These are phyloP conservation scores for Psidium guajava DNA, from an alignment of 345 rosid species.

Conservation along the genomic window DNA sequence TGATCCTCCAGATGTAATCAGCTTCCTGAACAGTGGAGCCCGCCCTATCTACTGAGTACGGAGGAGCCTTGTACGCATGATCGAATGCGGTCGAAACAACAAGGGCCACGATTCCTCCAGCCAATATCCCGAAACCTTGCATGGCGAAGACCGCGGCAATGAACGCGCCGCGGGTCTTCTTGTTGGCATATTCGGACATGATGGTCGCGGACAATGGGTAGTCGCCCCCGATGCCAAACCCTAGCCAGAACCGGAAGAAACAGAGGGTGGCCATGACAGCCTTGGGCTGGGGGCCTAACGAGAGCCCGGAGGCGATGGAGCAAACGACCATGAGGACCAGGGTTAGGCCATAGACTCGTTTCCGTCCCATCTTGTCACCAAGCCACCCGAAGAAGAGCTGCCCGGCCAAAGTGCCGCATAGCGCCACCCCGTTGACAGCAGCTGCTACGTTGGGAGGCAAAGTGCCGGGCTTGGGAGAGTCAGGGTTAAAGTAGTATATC, in stretches of 20 bases:
- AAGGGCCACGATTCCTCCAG: conserved; percentile 52
- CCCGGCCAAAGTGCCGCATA: conserved; percentile 63
- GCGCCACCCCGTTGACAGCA: conserved; percentile 69
- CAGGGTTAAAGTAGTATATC: conserved; percentile 37
- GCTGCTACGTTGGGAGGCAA: conserved; percentile 39
- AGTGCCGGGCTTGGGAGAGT: conserved; percentile 30
- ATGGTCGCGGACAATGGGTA: conserved; percentile 90
- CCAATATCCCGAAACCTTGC: conserved; percentile 80
- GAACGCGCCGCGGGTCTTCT: conserved; percentile 66
- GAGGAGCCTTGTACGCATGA: neutral
- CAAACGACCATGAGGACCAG: conserved; percentile 52
- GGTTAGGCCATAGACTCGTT: conserved; percentile 61
- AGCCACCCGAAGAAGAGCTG: conserved; percentile 87
- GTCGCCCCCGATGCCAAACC: conserved; percentile 90
- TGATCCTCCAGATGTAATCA: conserved; percentile 29
- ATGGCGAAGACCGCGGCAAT: conserved; percentile 71
- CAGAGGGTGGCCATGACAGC: conserved; percentile 61
- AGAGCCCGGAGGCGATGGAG: conserved; percentile 59
- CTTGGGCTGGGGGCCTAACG: conserved; percentile 21
- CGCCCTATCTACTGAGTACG: neutral
- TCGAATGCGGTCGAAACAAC: conserved; percentile 12
- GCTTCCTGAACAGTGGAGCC: conserved; percentile 12
- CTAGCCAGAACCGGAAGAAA: conserved; percentile 86
- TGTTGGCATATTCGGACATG: conserved; percentile 84
- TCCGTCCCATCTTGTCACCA: conserved; percentile 77